Base-by-base conservation (phyloP, 2,329 filamentous ascomycete species). In the Scedosporium dehoogii region DNA sequence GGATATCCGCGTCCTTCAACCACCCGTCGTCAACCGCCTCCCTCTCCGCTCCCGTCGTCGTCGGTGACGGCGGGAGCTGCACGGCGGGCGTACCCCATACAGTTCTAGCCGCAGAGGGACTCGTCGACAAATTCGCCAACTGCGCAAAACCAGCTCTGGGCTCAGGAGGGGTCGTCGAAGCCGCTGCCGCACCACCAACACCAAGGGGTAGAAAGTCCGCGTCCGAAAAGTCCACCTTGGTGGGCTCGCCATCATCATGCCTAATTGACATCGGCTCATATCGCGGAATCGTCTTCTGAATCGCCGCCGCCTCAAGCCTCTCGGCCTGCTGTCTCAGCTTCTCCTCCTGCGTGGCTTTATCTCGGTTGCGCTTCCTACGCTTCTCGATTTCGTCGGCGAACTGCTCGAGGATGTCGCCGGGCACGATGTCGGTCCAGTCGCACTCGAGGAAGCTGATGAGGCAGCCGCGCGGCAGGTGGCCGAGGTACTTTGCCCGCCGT, bases 371-470 rank as follows among this genome's bases (percentile, higher is more conserved):
- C 73, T 88, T 91, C 62, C 91, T 81, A 61, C 92, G 82, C 63
- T 84, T 82, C 66, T 90, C 89, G 61, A 94, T 88, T 64, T 96
- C 91, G 0, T 79, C 75, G n/a, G 81, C 79, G 73, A 96, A 97
- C 1, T 82, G 81, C 46, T 85, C 85, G n/a, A 97, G 78, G 3
- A 90, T 82, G 59, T 90, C 87, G 0, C 86, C 80, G 3, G 86
- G 82, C 4, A 97, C 90, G 44, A 94, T 90, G 67, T 96, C 92
- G 3, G 90, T 92, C 92, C 92, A 97, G 72, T 97, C 92, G 70
- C 92, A 97, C 74, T 97, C 92, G 1, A 97, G 74, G 69, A 96
- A 96, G 67, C 83, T 91, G 51, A 97, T 90, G 67, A 96, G 88
- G 72, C 92, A 96, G n/a, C 92, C 92, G 59, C 89, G 86, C 0